phyloP scores from a whole-genome alignment of 768 basidiomycete genomes.

The Lactarius tabidus region DNA sequence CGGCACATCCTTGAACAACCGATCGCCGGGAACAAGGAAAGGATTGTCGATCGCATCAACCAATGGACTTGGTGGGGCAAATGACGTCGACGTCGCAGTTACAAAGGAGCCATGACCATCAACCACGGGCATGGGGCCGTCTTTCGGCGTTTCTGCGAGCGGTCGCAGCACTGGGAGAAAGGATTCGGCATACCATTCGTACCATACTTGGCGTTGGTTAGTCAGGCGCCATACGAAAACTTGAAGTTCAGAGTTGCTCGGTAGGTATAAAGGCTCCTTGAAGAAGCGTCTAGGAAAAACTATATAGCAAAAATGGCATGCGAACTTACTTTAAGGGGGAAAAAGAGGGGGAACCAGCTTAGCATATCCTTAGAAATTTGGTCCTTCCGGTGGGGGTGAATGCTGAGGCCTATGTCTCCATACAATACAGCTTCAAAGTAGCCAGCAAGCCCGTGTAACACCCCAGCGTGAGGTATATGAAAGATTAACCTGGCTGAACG shows the following conservation, averaged over 20 bases:
- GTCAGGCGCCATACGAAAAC: conserved; percentile 94
- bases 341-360: conserved; percentile 98
- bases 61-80: conserved; percentile 56
- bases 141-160: conserved; percentile 33
- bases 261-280: conserved; percentile 91
- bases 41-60: conserved; percentile 59
- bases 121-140: conserved; percentile 25
- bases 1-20: conserved; percentile 10
- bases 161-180: conserved; percentile 64
- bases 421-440: conserved; percentile 97
- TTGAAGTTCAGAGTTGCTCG: conserved; percentile 86
- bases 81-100: conserved; percentile 28
- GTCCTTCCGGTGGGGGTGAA: conserved; percentile 87
- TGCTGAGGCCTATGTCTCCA: conserved; percentile 84
- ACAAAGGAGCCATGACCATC: conserved; percentile 27
- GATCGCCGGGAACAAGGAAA: conserved; percentile 28
- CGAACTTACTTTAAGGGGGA: conserved; percentile 76
- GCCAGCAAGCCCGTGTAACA: conserved; percentile 91
- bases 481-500: conserved; percentile 83
- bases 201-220: conserved; percentile 89
- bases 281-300: neutral
- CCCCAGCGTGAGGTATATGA: conserved; percentile 91
- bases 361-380: conserved; percentile 93
- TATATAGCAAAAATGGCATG: neutral
- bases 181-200: conserved; percentile 97